Percentiles rank a stretch among this genome's conserved stretches.
These are phyloP conservation scores for Hypocreales sp. DNA, from an alignment of 2,329 filamentous ascomycete species.

Conservation along the genomic window DNA sequence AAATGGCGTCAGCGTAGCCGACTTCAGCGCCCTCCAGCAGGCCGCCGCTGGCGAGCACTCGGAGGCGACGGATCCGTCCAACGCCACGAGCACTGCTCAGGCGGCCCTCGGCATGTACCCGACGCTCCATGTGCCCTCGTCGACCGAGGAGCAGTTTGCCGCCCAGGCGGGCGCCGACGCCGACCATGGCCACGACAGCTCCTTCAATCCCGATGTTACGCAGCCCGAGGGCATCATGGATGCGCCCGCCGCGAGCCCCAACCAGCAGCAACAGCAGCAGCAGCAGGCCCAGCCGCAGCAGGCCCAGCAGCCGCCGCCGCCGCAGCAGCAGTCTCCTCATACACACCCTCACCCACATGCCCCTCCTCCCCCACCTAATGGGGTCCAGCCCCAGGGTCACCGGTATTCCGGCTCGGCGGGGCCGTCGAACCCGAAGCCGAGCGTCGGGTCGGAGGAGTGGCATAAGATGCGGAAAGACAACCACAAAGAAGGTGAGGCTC, in stretches of 20 bases:
- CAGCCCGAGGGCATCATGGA: conserved; percentile 16
- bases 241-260: conserved; percentile 6
- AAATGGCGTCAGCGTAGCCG: conserved; percentile 31
- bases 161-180: conserved; percentile 26
- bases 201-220: conserved; percentile 17
- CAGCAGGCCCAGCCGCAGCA: neutral
- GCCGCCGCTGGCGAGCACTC: conserved; percentile 30
- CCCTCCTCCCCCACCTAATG: conserved; percentile 21
- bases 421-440: conserved; percentile 50
- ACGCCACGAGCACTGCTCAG: conserved; percentile 43
- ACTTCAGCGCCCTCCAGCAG: conserved; percentile 41
- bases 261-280: conserved; percentile 9
- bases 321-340: neutral
- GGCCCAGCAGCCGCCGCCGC: neutral
- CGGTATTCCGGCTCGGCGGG: conserved; percentile 21
- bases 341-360: conserved; percentile 2
- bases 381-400: conserved; percentile 15
- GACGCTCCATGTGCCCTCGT: conserved; percentile 39
- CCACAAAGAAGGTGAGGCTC: conserved; percentile 78
- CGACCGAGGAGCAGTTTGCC: conserved; percentile 44
- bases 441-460: conserved; percentile 95
- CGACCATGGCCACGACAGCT: conserved; percentile 15
- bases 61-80: conserved; percentile 32
- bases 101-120: conserved; percentile 45
- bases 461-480: conserved; percentile 95